phyloP scores from a whole-genome alignment of 306 rosid genomes.

The Pterocarpus santalinus region DNA sequence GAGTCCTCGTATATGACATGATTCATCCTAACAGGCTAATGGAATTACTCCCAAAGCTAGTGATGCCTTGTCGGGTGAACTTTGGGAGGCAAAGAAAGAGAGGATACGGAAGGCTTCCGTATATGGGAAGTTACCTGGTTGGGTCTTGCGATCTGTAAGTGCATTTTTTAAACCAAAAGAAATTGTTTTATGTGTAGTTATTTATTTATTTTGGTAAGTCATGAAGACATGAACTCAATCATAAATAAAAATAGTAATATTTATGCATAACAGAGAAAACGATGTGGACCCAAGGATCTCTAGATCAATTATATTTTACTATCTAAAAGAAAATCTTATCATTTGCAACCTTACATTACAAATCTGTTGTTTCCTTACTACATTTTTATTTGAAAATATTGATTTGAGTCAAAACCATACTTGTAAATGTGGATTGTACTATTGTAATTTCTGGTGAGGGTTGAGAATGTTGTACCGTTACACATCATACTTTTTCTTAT shows the following conservation, averaged over 20 bases:
- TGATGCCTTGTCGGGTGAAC: constrained; percentile 97
- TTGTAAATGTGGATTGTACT: background rate
- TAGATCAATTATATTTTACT: constrained; percentile 22
- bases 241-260: constrained; percentile 2
- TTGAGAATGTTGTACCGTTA: constrained; percentile 14
- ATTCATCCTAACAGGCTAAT: constrained; percentile 65
- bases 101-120: constrained; percentile 86
- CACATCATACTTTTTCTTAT: constrained; percentile 13
- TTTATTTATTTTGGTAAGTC: constrained; percentile 36
- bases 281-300: constrained; percentile 2
- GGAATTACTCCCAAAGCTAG: constrained; percentile 87
- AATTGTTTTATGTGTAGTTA: constrained; percentile 1
- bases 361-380: constrained; percentile 12
- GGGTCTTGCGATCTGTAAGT: constrained; percentile 98
- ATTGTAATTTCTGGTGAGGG: constrained; percentile 13
- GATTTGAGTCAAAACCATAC: constrained; percentile 25
- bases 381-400: constrained; percentile 26
- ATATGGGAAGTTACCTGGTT: constrained; percentile 79
- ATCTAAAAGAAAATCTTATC: constrained; percentile 16
- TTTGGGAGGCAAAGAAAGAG: constrained; percentile 93
- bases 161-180: constrained; percentile 21
- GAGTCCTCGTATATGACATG: constrained; percentile 35
- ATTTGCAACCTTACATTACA: constrained; percentile 9
- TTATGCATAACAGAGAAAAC: constrained; percentile 11
- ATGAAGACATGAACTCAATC: constrained; percentile 29